A percentile compares a stretch with the other conserved stretches of the same genome.
These are phyloP conservation scores for Sporothrix phasma DNA, from an alignment of 2,329 filamentous ascomycete species.

Conservation along the genomic window DNA sequence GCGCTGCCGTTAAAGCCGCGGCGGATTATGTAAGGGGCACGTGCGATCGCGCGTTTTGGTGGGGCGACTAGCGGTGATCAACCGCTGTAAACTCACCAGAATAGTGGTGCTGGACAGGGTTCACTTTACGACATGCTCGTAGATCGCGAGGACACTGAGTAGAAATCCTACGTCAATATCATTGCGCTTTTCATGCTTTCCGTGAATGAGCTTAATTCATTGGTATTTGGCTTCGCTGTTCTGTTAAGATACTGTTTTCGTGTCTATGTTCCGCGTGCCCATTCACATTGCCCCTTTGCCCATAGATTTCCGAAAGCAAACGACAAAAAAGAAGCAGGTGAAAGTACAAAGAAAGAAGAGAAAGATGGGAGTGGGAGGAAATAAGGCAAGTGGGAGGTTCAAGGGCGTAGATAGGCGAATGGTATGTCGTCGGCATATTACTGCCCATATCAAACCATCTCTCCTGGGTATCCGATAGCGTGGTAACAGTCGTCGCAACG, in stretches of 20 bases:
- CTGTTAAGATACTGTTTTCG: neutral
- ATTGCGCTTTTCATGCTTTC: neutral
- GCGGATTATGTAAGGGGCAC: neutral
- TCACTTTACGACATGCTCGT: no score
- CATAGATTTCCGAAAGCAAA: neutral
- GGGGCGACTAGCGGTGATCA: neutral
- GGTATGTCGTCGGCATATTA: neutral
- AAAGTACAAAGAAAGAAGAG: neutral
- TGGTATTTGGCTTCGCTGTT: constrained; percentile 1
- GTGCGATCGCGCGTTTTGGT: neutral
- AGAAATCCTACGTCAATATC: neutral
- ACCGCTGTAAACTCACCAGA: neutral
- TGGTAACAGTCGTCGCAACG: neutral
- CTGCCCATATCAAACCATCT: no score
- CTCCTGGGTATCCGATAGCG: no score
- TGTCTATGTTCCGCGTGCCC: neutral
- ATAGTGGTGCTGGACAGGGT: no score
- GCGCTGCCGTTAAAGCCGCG: neutral
- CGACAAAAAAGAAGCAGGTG: neutral
- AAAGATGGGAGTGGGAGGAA: neutral
- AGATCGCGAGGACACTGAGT: neutral
- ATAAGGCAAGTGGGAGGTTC: neutral
- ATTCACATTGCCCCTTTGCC: neutral
- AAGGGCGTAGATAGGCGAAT: neutral
- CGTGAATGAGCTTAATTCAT: neutral